These are phyloP conservation scores for Striga hermonthica DNA, from an alignment of 305 asterid species.

Conservation along the genomic window DNA sequence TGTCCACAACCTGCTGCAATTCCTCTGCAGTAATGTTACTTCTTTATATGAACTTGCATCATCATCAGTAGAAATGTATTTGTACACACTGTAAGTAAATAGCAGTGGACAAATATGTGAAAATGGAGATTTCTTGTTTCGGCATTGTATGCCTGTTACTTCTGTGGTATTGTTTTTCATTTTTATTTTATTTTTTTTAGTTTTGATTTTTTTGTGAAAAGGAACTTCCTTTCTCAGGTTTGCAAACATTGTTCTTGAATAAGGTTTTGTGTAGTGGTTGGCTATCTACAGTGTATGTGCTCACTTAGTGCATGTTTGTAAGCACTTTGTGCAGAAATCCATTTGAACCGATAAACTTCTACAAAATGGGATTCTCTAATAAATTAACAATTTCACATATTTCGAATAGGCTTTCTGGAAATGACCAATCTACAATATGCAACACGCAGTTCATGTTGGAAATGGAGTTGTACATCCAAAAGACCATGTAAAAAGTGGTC, in stretches of 20 bases:
- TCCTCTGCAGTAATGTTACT: background rate
- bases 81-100: background rate
- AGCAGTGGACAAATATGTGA: constrained; percentile 4
- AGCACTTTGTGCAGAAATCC: too few relatives aligned
- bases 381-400: too few relatives aligned
- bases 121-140: background rate
- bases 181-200: background rate
- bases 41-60: background rate
- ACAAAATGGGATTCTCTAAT: too few relatives aligned
- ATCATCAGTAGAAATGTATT: background rate
- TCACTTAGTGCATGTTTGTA: background rate
- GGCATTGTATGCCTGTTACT: background rate
- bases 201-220: background rate
- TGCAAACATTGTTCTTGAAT: constrained; percentile 16
- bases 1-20: background rate
- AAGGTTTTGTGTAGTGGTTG: constrained; percentile 2
- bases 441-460: too few relatives aligned
- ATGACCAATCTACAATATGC: too few relatives aligned
- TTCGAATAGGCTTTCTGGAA: too few relatives aligned
- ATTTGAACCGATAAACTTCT: too few relatives aligned
- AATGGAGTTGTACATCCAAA: too few relatives aligned
- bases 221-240: constrained; percentile 10
- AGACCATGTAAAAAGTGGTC: too few relatives aligned
- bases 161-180: background rate
- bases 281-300: constrained; percentile 4